Evolutionary conservation across 1,139 yeast genomes (phyloP), one percentile per base, ranked within the genome.

Genomic region (Lipomyces yarrowii): DNA sequence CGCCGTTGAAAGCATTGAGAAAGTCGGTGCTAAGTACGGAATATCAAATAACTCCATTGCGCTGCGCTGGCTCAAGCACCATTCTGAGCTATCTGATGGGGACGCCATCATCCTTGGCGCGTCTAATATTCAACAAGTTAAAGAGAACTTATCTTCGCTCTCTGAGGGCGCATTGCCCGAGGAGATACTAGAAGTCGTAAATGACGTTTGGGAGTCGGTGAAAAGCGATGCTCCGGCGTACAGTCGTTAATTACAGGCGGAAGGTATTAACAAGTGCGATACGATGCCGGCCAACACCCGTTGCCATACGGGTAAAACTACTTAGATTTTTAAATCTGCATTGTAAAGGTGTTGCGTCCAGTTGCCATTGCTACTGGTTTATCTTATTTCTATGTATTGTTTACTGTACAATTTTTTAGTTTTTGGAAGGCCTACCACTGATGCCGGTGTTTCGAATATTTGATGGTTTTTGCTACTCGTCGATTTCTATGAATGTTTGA

Each of bases 61-160:
- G 10, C 68, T 73, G 63, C 69, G 75, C n/a, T 73, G 75, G 75
- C 62, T 73, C n/a, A 66, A 63, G 55, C 70, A 71, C 64, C 70
- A 73, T 60, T 73, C 75, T 2, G 61, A 60, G 37, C 64, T 73
- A 37, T 53, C 62, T 13, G 69, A 67, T 37, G 73, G 71, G 21
- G 75, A 73, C 59, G 75, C 71, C n/a, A 64, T 73, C 56, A 73
- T 73, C 39, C 52, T 73, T 21, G 75, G 75, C n/a, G 74, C 74
- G 13, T 66, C 69, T 37, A 67, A 61, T n/a, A 60, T 64, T 33
- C 66, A 65, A 35, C 75, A 73, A 58, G 59, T 73, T 35, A 59
- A 66, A 52, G 70, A 71, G 48, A 73, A 73, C 23, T 59, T 72
- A 13, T 54, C 39, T 48, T 69, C 70, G 18, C 60, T 73, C 11